Base-by-base conservation (phyloP, 1,284 basidiomycete genomes). In the Irpex lacteus region DNA sequence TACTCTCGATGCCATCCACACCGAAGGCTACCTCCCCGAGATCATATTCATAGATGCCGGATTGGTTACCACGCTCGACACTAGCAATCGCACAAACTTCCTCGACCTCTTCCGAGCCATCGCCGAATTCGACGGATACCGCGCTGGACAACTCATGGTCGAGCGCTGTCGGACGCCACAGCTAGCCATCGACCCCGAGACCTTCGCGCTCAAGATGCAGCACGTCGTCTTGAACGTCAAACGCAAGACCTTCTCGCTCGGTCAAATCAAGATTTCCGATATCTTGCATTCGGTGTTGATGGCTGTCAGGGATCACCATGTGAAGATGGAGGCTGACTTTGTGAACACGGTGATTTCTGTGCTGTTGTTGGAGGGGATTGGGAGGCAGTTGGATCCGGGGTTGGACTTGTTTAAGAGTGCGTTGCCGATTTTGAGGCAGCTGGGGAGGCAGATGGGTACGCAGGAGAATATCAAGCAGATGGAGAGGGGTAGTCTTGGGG, bases 311-410 rank as follows among this genome's bases (percentile, higher is more conserved):
- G 84, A 88, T 68, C 96, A 98, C 75, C 98, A 98, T 74, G 98
- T 99, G 70, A 98, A 96, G 83, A 93, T 99, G 89, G 97, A 99
- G 78, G 95, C 91, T 11, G 98, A 99, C 76, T 99, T 99, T 74
- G 90, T 99, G 71, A 98, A 99, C 75, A 99, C 98, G 0, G 95
- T 99, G 60, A 92, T 99, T 66, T 94, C 92, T 7, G 95, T 98
- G 63, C 77, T 99, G 64, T 75, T 99, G 60, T 80, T 99, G 55
- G 98, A 99, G 77, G 98, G 98, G 0, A 98, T 99, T 69, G 98
- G 98, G 15, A 79, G 98, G 62, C 95, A 94, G 77, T 76, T 99
- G 66, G 96, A 99, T 78, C 96, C 98, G 0, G 82, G 86, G 19
- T 81, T 99, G 78, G 97, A 99, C 77, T 76, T 98, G 66, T 97